Evolutionary conservation across 139 green algal genomes (phyloP), one percentile per base, ranked within the genome.

Genomic region (Klebsormidium nitens): DNA sequence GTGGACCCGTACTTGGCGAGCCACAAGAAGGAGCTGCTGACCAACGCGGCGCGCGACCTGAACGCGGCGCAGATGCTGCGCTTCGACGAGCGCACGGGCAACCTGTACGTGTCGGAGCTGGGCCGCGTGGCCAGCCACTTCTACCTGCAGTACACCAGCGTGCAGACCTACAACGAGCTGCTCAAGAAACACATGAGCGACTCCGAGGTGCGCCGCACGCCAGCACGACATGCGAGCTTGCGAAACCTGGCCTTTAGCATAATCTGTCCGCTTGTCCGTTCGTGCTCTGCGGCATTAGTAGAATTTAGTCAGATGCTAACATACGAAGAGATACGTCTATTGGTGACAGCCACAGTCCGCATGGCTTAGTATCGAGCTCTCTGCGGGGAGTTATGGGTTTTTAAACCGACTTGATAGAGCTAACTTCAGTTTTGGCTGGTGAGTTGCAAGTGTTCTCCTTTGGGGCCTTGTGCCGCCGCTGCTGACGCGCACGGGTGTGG

Each of bases 51-150:
- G 0, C 70, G 81, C 3, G 58, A 81, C 58, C 77, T 95, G 42
- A 81, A 93, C 60, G 40, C 46, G 0, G 71, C 75, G 5, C 85
- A 90, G 79, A 96, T 97, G 90, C 83, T 91, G 29, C 85, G 91
- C 60, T 97, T 93, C 77, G 93, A 97, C 71, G 87, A 95, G 72
- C 66, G 72, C n/a, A 88, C 71, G 49, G 88, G 92, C 6, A 88
- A 93, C 60, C 71, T 97, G 62, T 96, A 95, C 60, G 87, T 91
- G 0, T 96, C 92, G 28, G 92, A 97, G 77, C 86, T 96, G 47
- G 92, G 92, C 3, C 83, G 92, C 5, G 89, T 97, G 31, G 92
- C 92, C 36, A 87, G 68, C 4, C 92, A 96, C 74, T 97, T 86
- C 79, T 97, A 97, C 87, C 91, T 97, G 64, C 64, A 78, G 36